A percentile compares a stretch with the other conserved stretches of the same genome.
Evolutionary conservation across 257 asterid species (phyloP).

Genomic region (Solanum pimpinellifolium): DNA sequence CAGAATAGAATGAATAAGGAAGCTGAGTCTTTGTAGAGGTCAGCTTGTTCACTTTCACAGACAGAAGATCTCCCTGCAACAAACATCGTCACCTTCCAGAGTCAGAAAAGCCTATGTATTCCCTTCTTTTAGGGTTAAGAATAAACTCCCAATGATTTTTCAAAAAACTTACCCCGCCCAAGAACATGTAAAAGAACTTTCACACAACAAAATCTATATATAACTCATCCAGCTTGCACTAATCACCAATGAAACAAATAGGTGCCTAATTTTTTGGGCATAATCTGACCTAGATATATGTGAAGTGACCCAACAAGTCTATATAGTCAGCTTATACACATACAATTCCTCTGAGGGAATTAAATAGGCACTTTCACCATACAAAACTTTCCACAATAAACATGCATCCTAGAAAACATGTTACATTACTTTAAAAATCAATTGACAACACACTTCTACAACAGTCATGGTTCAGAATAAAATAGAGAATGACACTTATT

Average conservation of each 20-base stretch:
- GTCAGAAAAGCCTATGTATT: not conserved
- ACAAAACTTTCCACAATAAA: too few species aligned
- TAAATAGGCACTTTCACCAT: too few species aligned
- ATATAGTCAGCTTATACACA: not conserved
- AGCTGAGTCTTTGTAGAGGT: conserved; percentile 72
- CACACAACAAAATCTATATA: not conserved
- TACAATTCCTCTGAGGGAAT: not conserved
- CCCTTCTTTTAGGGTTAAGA: not conserved
- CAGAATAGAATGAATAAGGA: conserved; percentile 60
- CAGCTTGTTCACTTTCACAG: conserved; percentile 69
- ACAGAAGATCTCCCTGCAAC: conserved; percentile 48
- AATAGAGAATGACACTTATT: too few species aligned
- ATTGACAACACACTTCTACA: too few species aligned
- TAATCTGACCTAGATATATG: not conserved
- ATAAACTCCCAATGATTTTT: not conserved
- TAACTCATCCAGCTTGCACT: not conserved
- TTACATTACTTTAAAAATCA: too few species aligned
- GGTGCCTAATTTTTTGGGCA: not conserved
- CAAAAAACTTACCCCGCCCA: not conserved
- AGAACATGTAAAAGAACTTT: not conserved
- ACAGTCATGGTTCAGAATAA: too few species aligned
- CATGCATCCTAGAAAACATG: too few species aligned
- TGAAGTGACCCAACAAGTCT: not conserved
- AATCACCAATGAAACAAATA: not conserved
- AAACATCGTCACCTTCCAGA: not conserved